Base-by-base conservation (phyloP, 2,329 filamentous ascomycete genomes). In the Pseudogymnoascus sp. region DNA sequence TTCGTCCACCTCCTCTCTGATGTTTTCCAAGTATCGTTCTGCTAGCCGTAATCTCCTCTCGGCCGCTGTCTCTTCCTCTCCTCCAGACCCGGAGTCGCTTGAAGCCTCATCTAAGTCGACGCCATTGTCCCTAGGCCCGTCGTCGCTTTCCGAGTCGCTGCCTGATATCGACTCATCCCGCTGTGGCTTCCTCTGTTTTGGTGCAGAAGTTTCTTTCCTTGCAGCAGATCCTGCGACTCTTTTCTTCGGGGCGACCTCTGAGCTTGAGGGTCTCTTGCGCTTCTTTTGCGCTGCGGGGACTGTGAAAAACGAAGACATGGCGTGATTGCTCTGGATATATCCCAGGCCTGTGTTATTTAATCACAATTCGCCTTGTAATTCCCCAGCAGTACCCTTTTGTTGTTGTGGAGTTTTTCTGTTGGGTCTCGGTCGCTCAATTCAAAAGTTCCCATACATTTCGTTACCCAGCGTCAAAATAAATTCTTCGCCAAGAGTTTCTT, bases 221-320 rank as follows among this genome's bases (percentile, higher is more conserved):
- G 60, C 68, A 17, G 67, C 62, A 39, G 79, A 72, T 60, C 77
- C 76, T 66, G 80, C 80, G 64, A 80, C 69, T 72, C 83, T 79
- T 71, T 86, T 88, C 73, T 85, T 85, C 1, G 84, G 81, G 5
- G 74, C 74, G 21, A 21, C 47, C 59, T 84, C 80, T 13, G 77
- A 71, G 26, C 81, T 79, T 62, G 78, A 74, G 5, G 78, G 71
- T 64, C 92, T 83, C 81, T 97, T 97, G 69, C 94, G 83, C 82
- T 97, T 97, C 78, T 90, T 90, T 71, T 93, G 88, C 59, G 89
- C 88, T 40, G 89, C 88, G 5, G 94, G 92, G 39, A 88, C 79
- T 59, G 92, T 96, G 77, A 99, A 99, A 77, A 97, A 99, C 39
- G 92, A 96, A 71, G 93, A 96, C 92, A 96, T 95, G 59, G 35